Evolutionary conservation across 2,329 filamentous ascomycete genomes (phyloP), one percentile per base, ranked within the genome.

Genomic region (Claviceps purpurea): DNA sequence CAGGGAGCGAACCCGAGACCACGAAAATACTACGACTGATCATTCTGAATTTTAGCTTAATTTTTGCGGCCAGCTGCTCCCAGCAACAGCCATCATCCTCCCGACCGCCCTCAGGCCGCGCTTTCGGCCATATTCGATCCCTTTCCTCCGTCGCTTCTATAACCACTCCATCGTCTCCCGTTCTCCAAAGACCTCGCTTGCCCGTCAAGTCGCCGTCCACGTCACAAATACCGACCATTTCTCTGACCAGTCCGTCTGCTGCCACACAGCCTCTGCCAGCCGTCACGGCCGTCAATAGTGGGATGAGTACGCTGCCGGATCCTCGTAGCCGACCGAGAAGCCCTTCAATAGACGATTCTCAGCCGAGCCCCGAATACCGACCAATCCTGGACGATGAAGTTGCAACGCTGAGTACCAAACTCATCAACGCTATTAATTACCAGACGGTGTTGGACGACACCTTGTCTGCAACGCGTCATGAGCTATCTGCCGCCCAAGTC

Each of bases 371-470:
- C 1, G 60, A 62, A 6, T 74, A 72, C 45, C 76, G 80, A 55
- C 76, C 77, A 5, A 79, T 80, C 52, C 69, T 82, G 22, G 76
- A 76, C 57, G 73, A 78, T 53, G 93, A 97, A 68, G 88, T 98
- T 30, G 87, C 91, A 7, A 82, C 87, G 6, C 74, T 98, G 37
- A 97, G 89, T 69, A 91, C 89, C 48, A 98, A 98, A 68, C 81
- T 98, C 56, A 91, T 98, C 60, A 91, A 93, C 63, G 91, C 93
- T 45, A 96, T 98, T 69, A 98, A 98, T 65, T 86, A 95, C 67
- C 90, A 96, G 68, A 96, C 90, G 7, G 84, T 79, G 22, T 77
- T 98, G 45, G 93, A 97, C 67, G 93, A 98, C 67, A 87, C 82
- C 11, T 74, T 98, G 18, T 85, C 88, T 49, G 82, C 82, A 50